Conservation (phyloP, 192 early-diverging fungal species). For the Irineochytrium annulatum region DNA sequence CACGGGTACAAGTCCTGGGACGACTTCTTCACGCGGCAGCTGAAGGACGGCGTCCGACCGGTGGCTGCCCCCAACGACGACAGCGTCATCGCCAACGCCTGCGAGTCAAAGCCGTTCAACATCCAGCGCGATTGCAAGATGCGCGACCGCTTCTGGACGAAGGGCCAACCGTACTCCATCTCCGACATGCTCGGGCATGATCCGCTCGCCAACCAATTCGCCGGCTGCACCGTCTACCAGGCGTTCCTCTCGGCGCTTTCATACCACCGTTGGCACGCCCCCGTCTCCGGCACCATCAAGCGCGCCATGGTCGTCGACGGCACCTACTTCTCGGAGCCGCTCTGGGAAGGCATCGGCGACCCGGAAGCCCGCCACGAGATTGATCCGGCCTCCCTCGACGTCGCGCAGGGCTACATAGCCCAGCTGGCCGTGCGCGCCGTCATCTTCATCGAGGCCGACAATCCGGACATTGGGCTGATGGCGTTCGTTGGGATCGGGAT, state of each 20-base stretch:
- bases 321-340: conserved; percentile 17
- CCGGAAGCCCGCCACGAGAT: not conserved
- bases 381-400: conserved; percentile 3
- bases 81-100: conserved; percentile 16
- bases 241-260: conserved; percentile 13
- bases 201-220: conserved; percentile 1
- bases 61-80: conserved; percentile 21
- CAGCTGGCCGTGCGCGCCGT: conserved; percentile 11
- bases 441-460: conserved; percentile 20
- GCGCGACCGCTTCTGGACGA: conserved; percentile 18
- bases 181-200: conserved; percentile 17
- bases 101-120: conserved; percentile 15
- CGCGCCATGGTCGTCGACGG: conserved; percentile 16
- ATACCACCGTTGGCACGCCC: conserved; percentile 14
- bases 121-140: not conserved
- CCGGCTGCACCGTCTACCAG: conserved; percentile 20
- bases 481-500: conserved; percentile 21
- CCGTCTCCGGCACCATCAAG: conserved; percentile 15
- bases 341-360: conserved; percentile 10
- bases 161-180: conserved; percentile 17
- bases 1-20: conserved; percentile 22
- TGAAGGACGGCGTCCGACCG: conserved; percentile 13
- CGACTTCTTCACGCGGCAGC: conserved; percentile 19
- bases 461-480: conserved; percentile 13
- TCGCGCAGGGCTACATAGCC: conserved; percentile 11